These are phyloP conservation scores for Coniochaeta sp. DNA, from an alignment of 2,329 filamentous ascomycete genomes.

Conservation along the genomic window DNA sequence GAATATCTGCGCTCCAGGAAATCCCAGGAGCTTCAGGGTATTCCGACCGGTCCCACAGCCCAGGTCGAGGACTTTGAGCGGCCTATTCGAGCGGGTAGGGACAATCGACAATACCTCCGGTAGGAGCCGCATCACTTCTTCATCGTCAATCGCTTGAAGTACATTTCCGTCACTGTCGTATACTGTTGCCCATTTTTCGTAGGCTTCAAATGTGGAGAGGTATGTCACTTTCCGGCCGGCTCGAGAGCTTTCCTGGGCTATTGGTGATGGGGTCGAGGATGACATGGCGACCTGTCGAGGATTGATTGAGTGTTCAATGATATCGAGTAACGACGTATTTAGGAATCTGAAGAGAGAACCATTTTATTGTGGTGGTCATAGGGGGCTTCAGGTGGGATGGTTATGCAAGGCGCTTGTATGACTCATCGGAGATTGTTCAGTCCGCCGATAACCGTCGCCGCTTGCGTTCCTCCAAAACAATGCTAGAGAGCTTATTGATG, in stretches of 20 bases:
- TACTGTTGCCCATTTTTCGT: slow-evolving; percentile 28
- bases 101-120: slow-evolving; percentile 34
- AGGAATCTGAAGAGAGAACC: too few relatives aligned
- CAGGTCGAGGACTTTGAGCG: slow-evolving; percentile 46
- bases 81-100: slow-evolving; percentile 10
- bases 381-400: too few relatives aligned
- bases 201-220: slow-evolving; percentile 22
- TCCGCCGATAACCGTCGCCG: background rate
- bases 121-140: slow-evolving; percentile 44
- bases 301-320: too few relatives aligned
- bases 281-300: background rate
- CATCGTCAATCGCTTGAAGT: slow-evolving; percentile 55
- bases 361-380: too few relatives aligned
- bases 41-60: slow-evolving; percentile 61
- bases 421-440: background rate
- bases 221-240: slow-evolving; percentile 10
- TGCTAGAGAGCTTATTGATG: too few relatives aligned
- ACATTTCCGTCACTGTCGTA: slow-evolving; percentile 64
- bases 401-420: background rate
- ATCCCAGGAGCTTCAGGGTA: slow-evolving; percentile 41
- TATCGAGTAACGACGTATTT: too few relatives aligned
- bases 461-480: too few relatives aligned
- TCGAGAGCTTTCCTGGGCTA: background rate
- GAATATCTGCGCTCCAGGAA: slow-evolving; percentile 29
- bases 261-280: background rate